Conservation (phyloP, 805 yeast genomes). For the Candida sanyiensis region DNA sequence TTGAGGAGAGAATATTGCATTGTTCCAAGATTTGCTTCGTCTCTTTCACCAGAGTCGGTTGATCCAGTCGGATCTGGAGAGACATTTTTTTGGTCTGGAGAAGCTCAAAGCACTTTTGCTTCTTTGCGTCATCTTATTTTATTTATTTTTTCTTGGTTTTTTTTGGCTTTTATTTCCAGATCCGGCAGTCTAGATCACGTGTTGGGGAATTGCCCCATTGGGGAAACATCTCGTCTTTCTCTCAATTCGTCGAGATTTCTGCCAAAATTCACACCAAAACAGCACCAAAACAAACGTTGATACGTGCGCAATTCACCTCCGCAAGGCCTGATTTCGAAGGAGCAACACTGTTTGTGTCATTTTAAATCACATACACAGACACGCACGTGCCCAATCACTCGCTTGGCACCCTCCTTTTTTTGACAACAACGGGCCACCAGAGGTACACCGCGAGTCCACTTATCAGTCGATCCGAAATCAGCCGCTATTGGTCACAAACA, state of each 20-base stretch:
- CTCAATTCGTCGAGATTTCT: not conserved
- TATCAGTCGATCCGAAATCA: not conserved
- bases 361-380: not conserved
- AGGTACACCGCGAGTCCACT: not conserved
- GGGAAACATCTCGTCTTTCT: not conserved
- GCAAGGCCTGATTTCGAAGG: not conserved
- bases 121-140: not conserved
- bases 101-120: no score
- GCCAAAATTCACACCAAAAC: not conserved
- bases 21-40: not conserved
- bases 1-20: not conserved
- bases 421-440: not conserved
- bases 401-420: not conserved
- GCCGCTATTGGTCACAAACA: no score
- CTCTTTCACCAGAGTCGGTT: constrained; percentile 4
- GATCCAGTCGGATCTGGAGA: not conserved
- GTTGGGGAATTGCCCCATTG: not conserved
- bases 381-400: not conserved
- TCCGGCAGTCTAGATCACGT: constrained; percentile 11
- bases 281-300: not conserved
- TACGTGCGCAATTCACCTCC: not conserved
- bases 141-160: no score
- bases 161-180: constrained; percentile 5
- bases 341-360: not conserved
- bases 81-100: no score